Base-by-base conservation (phyloP, 768 basidiomycete species). In the Guyanaporus albipodus region DNA sequence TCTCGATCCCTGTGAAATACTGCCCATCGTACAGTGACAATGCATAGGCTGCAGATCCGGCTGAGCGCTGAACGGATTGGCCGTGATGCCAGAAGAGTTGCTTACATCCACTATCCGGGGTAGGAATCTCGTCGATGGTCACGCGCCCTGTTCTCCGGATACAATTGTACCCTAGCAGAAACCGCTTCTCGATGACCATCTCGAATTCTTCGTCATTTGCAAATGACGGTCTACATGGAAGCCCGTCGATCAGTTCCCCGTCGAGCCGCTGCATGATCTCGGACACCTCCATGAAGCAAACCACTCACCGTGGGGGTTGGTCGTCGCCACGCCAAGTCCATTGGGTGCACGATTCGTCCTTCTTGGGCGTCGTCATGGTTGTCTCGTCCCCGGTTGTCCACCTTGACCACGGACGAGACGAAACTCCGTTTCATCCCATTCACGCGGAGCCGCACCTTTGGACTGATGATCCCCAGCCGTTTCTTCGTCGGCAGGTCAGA, bases 111-210 rank as follows among this genome's bases (percentile, higher is more conserved):
- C 11, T 7, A 18, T n/a, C n/a, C n/a, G n/a, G n/a, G n/a, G 32
- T 11, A 28, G 19, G 48, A 21, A 38, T 21, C 24, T 36, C 19
- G n/a, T 45, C 15, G 18, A 42, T 14, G 19, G 37, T 46, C 46
- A 32, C 28, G 10, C 23, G 4, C 22, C 11, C 39, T 8, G 55
- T 57, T 41, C 47, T 47, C 31, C 26, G 21, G 41, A 57, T 57
- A 8, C 51, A 34, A 24, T 40, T 46, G 18, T 49, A 57, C 23
- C 48, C 3, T 12, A 58, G 34, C 42, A 54, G 18, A 36, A 47
- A 47, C 11, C 42, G 42, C 33, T 36, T 44, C 44, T 49, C 35
- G 23, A 58, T 10, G 0, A 34, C 1, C 26, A 58, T 23, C 23
- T 58, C 42, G 17, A 57, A 45, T 15, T 1, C 1, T 19, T 53